Evolutionary conservation across 2,329 filamentous ascomycete genomes (phyloP).

Genomic region (Calonectria honghensis): DNA sequence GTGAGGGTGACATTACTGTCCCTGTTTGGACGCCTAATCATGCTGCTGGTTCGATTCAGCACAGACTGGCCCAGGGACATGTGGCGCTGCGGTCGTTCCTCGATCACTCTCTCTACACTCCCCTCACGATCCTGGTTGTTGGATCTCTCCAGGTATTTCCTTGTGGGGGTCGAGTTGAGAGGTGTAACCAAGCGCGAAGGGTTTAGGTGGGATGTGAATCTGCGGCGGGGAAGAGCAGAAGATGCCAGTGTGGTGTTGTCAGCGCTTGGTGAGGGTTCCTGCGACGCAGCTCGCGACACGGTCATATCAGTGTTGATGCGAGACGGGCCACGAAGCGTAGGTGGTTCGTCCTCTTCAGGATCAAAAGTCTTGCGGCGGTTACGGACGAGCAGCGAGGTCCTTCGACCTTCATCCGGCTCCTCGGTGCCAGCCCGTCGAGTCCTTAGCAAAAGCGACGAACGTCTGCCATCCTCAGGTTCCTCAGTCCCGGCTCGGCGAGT

Average conservation of each 20-base stretch:
- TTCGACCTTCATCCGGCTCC: slow-evolving; percentile 68
- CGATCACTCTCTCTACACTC: slow-evolving; percentile 52
- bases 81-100: slow-evolving; percentile 60
- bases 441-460: slow-evolving; percentile 67
- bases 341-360: slow-evolving; percentile 68
- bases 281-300: slow-evolving; percentile 57
- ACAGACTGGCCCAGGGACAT: slow-evolving; percentile 66
- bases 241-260: slow-evolving; percentile 39
- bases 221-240: slow-evolving; percentile 69
- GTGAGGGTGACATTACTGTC: slow-evolving; percentile 59
- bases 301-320: slow-evolving; percentile 75
- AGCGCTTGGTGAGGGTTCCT: slow-evolving; percentile 55
- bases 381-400: slow-evolving; percentile 66
- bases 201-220: slow-evolving; percentile 69
- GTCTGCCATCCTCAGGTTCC: slow-evolving; percentile 67
- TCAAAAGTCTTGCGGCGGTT: slow-evolving; percentile 67
- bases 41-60: slow-evolving; percentile 67
- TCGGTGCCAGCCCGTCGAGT: slow-evolving; percentile 68
- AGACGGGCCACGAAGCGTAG: slow-evolving; percentile 73
- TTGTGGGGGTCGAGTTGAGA: slow-evolving; percentile 61
- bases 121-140: slow-evolving; percentile 64
- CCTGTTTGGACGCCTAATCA: slow-evolving; percentile 66
- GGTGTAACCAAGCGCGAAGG: slow-evolving; percentile 66
- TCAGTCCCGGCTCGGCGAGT: slow-evolving; percentile 68
- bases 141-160: slow-evolving; percentile 70